Evolutionary conservation across 192 early-diverging fungal species (phyloP), one percentile per base, ranked within the genome.

Genomic region (Coemansia sp.): DNA sequence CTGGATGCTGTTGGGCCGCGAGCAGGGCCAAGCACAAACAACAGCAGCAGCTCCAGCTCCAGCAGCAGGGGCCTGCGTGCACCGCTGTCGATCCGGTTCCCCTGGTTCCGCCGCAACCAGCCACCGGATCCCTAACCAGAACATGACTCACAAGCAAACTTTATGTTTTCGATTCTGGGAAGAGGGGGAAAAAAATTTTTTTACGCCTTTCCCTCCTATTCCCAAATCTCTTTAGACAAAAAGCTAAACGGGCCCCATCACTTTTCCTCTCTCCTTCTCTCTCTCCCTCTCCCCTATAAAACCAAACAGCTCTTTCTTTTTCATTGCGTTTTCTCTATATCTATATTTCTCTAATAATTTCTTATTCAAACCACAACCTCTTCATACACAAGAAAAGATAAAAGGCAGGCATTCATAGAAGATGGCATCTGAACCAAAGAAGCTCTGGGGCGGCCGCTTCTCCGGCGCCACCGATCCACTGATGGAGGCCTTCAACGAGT

Each of bases 401-500:
- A 22, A 45, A 29, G 29, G 29, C 29, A 29, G 29, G 29, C 2
- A 5, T 17, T 50, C 59, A 22, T 22, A 42, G 40, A 38, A 38
- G 34, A 42, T 43, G 17, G 15, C 50, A 13, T 34, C 69, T 14
- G 80, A 65, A 17, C 64, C 80, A 52, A 74, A 60, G 60, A 84
- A 85, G 62, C 85, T 94, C 48, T 94, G 91, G 91, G 92, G 92
- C 40, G 92, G 92, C 20, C 89, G 92, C 53, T 94, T 94, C 80
- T 88, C 91, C 5, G 96, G 93, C 45, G 89, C 86, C 45, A 92
- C 87, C 48, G 97, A 99, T 83, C 95, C 97, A 17, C 75, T 97
- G 10, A 99, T 99, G 97, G 91, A 96, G 58, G 86, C 84, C 48
- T 97, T 99, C 84, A 99, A 99, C 75, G 92, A 89, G 64, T 97